Evolutionary conservation across 306 rosid genomes (phyloP), one percentile per base, ranked within the genome.

Genomic region (Boehmeria nivea): DNA sequence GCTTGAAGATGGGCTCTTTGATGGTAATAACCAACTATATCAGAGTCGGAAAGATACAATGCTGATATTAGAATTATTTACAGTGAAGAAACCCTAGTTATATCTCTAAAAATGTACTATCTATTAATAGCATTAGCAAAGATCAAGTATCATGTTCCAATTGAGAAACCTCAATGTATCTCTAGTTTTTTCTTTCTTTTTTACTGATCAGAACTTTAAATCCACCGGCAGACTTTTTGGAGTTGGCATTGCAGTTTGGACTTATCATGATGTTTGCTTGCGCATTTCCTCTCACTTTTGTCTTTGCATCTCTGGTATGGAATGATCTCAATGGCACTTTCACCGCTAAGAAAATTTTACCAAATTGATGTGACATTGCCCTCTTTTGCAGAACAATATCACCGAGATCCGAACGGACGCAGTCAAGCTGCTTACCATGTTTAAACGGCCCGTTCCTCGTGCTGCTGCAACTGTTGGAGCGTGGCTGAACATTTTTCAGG

Each of bases 231-330:
- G 96, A 91, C 75, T 83, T 74, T 75, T 78, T 87, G 67, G 99
- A 91, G 83, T 71, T 91, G 77, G 86, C 99, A 43, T 71, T 91
- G 81, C 99, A 91, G 78, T 91, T 87, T 70, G 99, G 96, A 66
- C 86, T 84, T 86, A 83, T 87, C 76, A 75, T 79, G 89, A 91
- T 91, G 99, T 91, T 91, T 79, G 96, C 99, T 50, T 84, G 95
- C 9, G 99, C 99, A 39, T 83, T 91, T 61, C 99, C 99, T 42
- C 95, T 85, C 10, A 86, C 95, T 36, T 91, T 91, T 81, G 83
- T 81, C 59, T 87, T 91, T 28, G 87, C 99, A 28, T 73, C 81
- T 40, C 57, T 87, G 95, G 99, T 91, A 87, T 34, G 19, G 23
- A 49, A 54, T 71, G 52, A 70, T 34, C 66, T 56, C 55, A 2